Percentiles rank a stretch among this genome's conserved stretches.
These are phyloP conservation scores for Pseudozyma thailandica DNA, from an alignment of 1,284 basidiomycete genomes.

Conservation along the genomic window DNA sequence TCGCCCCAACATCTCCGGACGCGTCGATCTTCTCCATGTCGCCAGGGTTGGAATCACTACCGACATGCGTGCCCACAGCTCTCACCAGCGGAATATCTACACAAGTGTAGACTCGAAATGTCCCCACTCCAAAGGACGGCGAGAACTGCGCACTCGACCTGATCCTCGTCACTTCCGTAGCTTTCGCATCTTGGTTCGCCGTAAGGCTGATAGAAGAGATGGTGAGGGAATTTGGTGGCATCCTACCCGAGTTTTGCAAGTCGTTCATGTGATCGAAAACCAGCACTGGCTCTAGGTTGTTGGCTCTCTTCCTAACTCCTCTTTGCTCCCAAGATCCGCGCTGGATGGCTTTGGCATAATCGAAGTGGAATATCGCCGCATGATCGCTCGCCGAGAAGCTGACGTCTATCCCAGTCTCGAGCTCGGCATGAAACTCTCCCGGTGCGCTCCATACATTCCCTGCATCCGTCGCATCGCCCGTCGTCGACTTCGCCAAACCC, in stretches of 20 bases:
- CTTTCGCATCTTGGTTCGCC: not conserved
- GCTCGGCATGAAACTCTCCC: slow-evolving; percentile 14
- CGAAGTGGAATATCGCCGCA: slow-evolving; percentile 31
- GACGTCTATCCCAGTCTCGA: slow-evolving; percentile 12
- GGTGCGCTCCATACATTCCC: slow-evolving; percentile 12
- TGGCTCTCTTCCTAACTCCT: slow-evolving; percentile 7
- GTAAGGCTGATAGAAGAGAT: slow-evolving; percentile 10
- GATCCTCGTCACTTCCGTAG: slow-evolving; percentile 14
- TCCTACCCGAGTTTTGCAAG: slow-evolving; percentile 13
- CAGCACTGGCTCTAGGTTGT: slow-evolving; percentile 25
- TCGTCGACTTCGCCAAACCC: not conserved
- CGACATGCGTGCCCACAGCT: slow-evolving; percentile 5
- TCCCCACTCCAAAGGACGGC: slow-evolving; percentile 39
- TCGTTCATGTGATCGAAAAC: slow-evolving; percentile 44
- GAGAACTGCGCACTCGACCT: slow-evolving; percentile 21
- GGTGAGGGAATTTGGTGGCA: slow-evolving; percentile 17
- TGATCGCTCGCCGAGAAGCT: slow-evolving; percentile 26
- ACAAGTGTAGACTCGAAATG: slow-evolving; percentile 28
- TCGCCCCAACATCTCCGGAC: slow-evolving; percentile 18
- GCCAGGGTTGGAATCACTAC: slow-evolving; percentile 1
- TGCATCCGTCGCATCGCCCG: not conserved
- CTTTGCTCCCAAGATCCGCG: slow-evolving; percentile 4
- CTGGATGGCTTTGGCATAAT: slow-evolving; percentile 13
- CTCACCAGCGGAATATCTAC: slow-evolving; percentile 29
- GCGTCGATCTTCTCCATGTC: slow-evolving; percentile 2